A percentile compares a stretch with the other conserved stretches of the same genome.
Conservation (phyloP, 2,329 filamentous ascomycete species). For the Cladosporium cucumerinum region DNA sequence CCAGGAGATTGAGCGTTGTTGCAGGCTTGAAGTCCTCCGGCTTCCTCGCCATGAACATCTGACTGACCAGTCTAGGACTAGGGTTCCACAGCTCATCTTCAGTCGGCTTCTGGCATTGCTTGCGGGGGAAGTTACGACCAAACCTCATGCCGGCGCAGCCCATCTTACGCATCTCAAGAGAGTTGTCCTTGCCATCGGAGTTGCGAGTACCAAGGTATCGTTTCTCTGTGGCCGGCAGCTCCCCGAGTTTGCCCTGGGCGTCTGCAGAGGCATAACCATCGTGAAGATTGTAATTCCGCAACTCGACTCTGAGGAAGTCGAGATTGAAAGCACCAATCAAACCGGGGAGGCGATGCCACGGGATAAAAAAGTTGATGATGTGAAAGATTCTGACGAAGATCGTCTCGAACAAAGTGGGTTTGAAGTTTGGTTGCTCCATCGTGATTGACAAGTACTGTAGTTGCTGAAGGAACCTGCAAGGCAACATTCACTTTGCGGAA, state of each 20-base stretch:
- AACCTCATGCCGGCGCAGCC: constrained; percentile 47
- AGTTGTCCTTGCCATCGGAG: constrained; percentile 47
- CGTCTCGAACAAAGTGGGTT: constrained; percentile 30
- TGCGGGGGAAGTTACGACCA: constrained; percentile 44
- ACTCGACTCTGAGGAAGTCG: constrained; percentile 40
- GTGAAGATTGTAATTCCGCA: constrained; percentile 44
- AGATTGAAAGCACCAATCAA: constrained; percentile 44
- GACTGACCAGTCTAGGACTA: constrained; percentile 44
- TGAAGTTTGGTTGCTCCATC: constrained; percentile 22
- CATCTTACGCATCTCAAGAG: constrained; percentile 42
- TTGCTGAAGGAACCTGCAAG: too few species aligned
- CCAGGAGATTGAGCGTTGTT: constrained; percentile 45
- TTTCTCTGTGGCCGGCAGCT: constrained; percentile 32
- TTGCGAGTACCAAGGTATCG: constrained; percentile 39
- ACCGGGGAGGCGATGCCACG: constrained; percentile 45
- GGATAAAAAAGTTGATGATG: constrained; percentile 38
- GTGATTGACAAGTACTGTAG: neutral
- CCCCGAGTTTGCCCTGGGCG: constrained; percentile 37
- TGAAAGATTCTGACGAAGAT: constrained; percentile 36
- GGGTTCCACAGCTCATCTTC: constrained; percentile 44
- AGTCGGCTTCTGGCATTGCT: constrained; percentile 38
- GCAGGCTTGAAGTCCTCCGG: constrained; percentile 44
- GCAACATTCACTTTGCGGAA: neutral
- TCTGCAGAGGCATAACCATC: constrained; percentile 41
- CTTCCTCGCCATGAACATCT: constrained; percentile 40